Conservation (phyloP, 305 asterid species). For the Solanum hybrid region DNA sequence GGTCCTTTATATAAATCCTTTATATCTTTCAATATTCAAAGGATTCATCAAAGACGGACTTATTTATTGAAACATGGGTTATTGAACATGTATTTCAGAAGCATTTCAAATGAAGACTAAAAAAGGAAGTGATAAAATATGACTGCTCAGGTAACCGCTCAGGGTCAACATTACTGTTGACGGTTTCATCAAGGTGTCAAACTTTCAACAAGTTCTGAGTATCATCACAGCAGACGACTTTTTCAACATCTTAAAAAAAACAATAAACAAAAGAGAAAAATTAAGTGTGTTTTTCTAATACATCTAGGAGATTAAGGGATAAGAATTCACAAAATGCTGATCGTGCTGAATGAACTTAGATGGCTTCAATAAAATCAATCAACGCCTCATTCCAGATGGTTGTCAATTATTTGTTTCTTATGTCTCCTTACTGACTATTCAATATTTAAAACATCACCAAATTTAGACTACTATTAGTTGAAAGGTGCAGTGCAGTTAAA, state of each 20-base stretch:
- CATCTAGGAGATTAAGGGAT: not conserved
- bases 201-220: not conserved
- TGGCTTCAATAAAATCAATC: not conserved
- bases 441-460: not conserved
- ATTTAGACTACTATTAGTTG: not conserved
- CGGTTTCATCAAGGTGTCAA: not conserved
- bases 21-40: too few species aligned
- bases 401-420: not conserved
- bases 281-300: not conserved
- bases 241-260: not conserved
- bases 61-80: not conserved
- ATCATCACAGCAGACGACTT: not conserved
- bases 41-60: not conserved
- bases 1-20: too few species aligned
- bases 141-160: constrained; percentile 5
- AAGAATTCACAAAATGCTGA: not conserved
- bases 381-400: not conserved
- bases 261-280: not conserved
- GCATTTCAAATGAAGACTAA: not conserved
- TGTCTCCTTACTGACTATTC: not conserved
- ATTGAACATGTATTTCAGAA: not conserved
- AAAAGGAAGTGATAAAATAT: not conserved
- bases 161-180: constrained; percentile 2
- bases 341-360: not conserved
- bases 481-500: not conserved